Conservation (phyloP, 768 basidiomycete species). For the Clitopilus passeckerianus region DNA sequence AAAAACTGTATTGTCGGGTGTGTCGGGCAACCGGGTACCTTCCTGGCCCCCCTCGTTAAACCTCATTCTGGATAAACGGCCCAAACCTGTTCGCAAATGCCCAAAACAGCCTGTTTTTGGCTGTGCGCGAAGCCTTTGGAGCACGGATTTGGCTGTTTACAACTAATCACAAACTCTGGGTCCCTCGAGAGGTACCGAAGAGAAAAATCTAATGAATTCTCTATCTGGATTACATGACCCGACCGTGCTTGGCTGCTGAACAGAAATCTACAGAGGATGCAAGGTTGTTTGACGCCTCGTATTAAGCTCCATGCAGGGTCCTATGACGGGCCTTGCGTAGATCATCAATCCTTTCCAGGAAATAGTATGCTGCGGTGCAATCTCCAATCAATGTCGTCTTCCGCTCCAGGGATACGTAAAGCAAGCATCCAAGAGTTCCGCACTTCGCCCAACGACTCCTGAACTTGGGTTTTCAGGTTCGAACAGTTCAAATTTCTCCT, state of each 20-base stretch:
- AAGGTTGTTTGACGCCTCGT: too few species aligned
- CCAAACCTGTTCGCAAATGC: background rate
- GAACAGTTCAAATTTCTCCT: too few species aligned
- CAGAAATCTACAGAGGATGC: too few species aligned
- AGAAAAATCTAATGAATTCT: too few species aligned
- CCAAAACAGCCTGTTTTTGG: background rate
- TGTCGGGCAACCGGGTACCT: background rate
- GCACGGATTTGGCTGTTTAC: background rate
- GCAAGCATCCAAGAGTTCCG: too few species aligned
- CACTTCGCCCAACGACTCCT: too few species aligned
- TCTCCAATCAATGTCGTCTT: background rate
- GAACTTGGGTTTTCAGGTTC: too few species aligned
- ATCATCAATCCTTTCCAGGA: background rate
- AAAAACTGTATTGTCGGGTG: background rate
- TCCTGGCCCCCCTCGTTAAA: background rate
- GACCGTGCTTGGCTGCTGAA: too few species aligned
- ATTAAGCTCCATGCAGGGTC: too few species aligned
- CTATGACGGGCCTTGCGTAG: background rate
- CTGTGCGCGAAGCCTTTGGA: background rate
- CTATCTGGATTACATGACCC: too few species aligned
- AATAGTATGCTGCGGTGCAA: background rate
- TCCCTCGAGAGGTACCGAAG: too few species aligned
- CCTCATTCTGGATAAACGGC: background rate
- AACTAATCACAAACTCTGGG: background rate
- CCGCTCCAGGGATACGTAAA: too few species aligned